Evolutionary conservation across 2,329 filamentous ascomycete species (phyloP), one percentile per base, ranked within the genome.

Genomic region (Sporothrix dimorphospora): DNA sequence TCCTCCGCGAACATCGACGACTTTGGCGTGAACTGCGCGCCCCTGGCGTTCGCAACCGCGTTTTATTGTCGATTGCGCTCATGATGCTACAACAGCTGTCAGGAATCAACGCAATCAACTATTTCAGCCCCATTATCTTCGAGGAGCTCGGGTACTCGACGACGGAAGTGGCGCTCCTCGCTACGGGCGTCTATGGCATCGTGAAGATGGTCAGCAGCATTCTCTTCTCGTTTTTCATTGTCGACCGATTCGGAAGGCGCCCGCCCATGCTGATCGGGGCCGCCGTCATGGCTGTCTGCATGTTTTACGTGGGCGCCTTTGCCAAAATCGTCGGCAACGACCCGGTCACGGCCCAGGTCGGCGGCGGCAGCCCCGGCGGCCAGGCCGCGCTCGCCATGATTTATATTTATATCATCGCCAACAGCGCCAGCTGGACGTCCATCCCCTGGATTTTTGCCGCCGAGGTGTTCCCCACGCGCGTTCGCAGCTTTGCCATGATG

Each of bases 71-170:
- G 0, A 8, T 72, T 6, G n/a, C 40, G 8, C 63, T 72, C 16
- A 67, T 72, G 68, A n/a, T 70, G 49, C 63, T 63, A 0, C 85
- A 90, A 2, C 92, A 94, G 79, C 93, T 94, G 90, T 94, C 92
- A 0, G 92, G 88, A 1, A 90, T 89, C 78, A 91, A 91, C 76
- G 89, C 88, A 4, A 87, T 89, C 78, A 91, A 90, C 80, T 90
- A 90, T 79, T 90, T 88, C 77, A 84, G 83, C 0, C 89, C 89
- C 0, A 89, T 86, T 1, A 86, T 91, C n/a, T 92, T 92, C 82
- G 83, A 84, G 74, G 86, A 85, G 21, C 86, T 92, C 57, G 90
- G 90, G 30, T 83, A 91, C 69, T 82, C 77, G 1, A 88, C 88
- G 4, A 87, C 86, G 4, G 87, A 85, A 77, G 85, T 85, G 2